phyloP scores from a whole-genome alignment of 345 rosid genomes.

The Firmiana major region DNA sequence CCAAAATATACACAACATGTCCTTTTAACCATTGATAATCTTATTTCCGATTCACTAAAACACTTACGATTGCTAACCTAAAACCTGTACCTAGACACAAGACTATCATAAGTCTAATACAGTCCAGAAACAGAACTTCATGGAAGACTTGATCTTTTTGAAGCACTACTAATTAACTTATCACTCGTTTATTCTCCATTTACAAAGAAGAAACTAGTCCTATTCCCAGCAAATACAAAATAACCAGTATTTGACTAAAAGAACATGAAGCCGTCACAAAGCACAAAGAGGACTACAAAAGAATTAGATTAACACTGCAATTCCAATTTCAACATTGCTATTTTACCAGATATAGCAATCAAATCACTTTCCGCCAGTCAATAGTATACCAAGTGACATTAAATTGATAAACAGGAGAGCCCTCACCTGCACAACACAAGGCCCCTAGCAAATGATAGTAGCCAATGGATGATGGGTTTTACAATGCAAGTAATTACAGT shows the following conservation, averaged over 20 bases:
- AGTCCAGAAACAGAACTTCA: slow-evolving; percentile 1
- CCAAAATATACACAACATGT: background rate
- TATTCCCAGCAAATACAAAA: background rate
- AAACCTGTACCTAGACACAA: background rate
- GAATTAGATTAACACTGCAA: background rate
- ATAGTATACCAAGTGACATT: background rate
- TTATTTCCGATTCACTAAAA: background rate
- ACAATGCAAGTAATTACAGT: background rate
- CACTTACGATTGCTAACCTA: background rate
- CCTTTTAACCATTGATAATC: background rate
- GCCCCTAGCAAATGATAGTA: background rate
- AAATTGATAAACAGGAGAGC: background rate
- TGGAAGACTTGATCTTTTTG: background rate
- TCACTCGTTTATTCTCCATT: background rate
- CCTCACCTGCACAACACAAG: background rate
- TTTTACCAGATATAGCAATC: background rate
- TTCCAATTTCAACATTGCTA: background rate
- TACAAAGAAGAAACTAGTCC: background rate
- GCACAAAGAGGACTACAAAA: background rate
- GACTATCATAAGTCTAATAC: background rate
- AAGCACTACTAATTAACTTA: background rate
- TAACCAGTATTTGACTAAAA: background rate
- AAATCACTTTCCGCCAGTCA: background rate
- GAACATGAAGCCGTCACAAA: background rate
- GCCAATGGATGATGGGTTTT: background rate